phyloP scores from a whole-genome alignment of 2,329 filamentous ascomycete species.

The Colletotrichum sp. region DNA sequence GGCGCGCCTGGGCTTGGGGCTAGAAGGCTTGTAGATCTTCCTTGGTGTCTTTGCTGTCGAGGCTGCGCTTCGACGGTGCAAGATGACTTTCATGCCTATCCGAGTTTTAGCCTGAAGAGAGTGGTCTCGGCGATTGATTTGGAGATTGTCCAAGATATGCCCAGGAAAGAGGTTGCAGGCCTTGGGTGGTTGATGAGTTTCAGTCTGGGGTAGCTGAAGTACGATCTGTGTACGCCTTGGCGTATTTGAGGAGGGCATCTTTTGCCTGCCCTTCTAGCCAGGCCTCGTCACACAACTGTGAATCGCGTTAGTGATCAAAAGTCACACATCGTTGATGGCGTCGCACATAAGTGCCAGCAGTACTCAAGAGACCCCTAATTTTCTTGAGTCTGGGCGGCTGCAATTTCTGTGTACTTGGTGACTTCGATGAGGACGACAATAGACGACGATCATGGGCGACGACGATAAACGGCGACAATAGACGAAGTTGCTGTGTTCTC shows the following conservation, averaged over 20 bases:
- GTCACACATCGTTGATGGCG: fast-evolving
- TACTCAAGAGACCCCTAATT: too few species aligned
- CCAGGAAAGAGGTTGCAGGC: not conserved
- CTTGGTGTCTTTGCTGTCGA: not conserved
- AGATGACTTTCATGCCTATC: not conserved
- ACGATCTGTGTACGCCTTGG: not conserved
- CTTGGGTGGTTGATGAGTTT: not conserved
- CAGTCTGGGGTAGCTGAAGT: fast-evolving
- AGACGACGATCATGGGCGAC: too few species aligned
- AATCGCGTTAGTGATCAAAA: fast-evolving
- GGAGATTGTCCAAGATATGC: not conserved
- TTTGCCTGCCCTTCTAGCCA: not conserved
- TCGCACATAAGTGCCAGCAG: too few species aligned
- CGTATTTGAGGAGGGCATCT: not conserved
- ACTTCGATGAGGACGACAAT: too few species aligned
- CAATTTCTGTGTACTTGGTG: too few species aligned
- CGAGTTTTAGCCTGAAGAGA: not conserved
- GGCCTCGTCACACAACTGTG: fast-evolving
- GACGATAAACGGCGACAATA: too few species aligned
- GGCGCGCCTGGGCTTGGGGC: not conserved
- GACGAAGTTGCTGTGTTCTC: too few species aligned
- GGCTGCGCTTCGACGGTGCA: not conserved
- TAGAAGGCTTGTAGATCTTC: not conserved
- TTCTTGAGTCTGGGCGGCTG: too few species aligned
- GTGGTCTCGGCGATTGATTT: not conserved